These are phyloP conservation scores for cucumber (Cucumis sativus) DNA, from an alignment of 306 rosid genomes.

Conservation along the genomic window Cucumber_9930_V3 NC_026661.2:18582501-18583000, in stretches of 20 bases:
- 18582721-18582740: slow-evolving; percentile 30
- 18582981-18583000: not conserved
- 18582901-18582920: slow-evolving; percentile 50
- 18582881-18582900: slow-evolving; percentile 66
- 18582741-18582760: slow-evolving; percentile 18
- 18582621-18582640: not conserved
- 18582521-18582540: slow-evolving; percentile 41
- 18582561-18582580: slow-evolving; percentile 33
- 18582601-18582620: slow-evolving; percentile 23
- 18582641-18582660: not conserved
- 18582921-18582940: slow-evolving; percentile 9
- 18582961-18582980: not conserved
- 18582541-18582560: slow-evolving; percentile 55
- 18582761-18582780: slow-evolving; percentile 15
- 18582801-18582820: slow-evolving; percentile 8
- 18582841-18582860: slow-evolving; percentile 83
- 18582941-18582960: not conserved
- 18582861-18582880: slow-evolving; percentile 46
- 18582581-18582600: slow-evolving; percentile 35
- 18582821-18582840: slow-evolving; percentile 79
- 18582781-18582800: slow-evolving; percentile 33
- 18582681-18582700: slow-evolving; percentile 51
- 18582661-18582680: not conserved
- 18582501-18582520: slow-evolving; percentile 1
- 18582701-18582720: slow-evolving; percentile 36